Evolutionary conservation across 2,329 filamentous ascomycete species (phyloP), one percentile per base, ranked within the genome.

Genomic region (Fusarium longipes): DNA sequence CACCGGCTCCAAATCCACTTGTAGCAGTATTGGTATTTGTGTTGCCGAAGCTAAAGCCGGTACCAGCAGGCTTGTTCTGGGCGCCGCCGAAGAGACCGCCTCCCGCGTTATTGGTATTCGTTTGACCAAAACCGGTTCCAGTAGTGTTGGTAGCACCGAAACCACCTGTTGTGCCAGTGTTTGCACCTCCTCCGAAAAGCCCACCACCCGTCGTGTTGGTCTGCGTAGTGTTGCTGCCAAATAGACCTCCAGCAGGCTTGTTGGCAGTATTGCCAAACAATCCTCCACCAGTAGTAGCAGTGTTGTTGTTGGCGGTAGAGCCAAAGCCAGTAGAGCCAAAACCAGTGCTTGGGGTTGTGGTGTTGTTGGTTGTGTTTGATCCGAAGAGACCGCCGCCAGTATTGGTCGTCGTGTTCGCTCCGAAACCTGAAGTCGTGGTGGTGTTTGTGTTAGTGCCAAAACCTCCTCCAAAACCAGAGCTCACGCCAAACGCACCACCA

Each of bases 401-500:
- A 29, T 72, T 73, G 54, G 39, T n/a, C 35, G 77, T 79, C 36
- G 79, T 63, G 43, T 69, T 76, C 55, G 75, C 49, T 50, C 86
- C 86, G 68, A 89, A 89, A 12, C 80, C 82, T 65, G 80, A 75
- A 25, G 68, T 63, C 14, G 74, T 38, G 14, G 67, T 65, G 48
- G 66, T 63, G 29, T 70, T 67, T 25, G 66, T 70, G 59, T 71
- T 81, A 32, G 78, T 65, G 27, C 83, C 82, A 53, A 85, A 85
- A 27, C 84, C 85, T 65, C 84, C 85, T 10, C 83, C 82, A 70
- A 86, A 83, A 45, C 78, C 78, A 20, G 83, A 84, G 70, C 77
- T 77, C 25, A 89, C 84, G 18, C 93, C 95, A 78, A 97, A 97
- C 9, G 91, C 92, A 59, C 93, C 93, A 68, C 93, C 91, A 29